Evolutionary conservation across 306 rosid genomes (phyloP).

Genomic region (Prunus mira): DNA sequence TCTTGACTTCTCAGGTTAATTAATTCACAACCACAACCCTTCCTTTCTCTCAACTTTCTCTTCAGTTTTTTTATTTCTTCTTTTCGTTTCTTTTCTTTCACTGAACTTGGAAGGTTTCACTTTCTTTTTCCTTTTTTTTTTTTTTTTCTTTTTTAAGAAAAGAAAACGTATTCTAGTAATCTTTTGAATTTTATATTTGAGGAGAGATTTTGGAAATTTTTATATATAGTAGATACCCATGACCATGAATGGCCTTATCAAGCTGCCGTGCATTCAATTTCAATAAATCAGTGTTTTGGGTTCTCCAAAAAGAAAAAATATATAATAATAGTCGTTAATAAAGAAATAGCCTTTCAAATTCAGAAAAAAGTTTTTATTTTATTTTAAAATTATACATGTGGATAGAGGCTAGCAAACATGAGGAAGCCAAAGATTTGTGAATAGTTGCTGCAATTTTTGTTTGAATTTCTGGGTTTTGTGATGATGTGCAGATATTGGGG

Average conservation of each 20-base stretch:
- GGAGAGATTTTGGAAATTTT: not conserved
- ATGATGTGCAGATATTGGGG: conserved; percentile 70
- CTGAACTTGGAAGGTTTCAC: not conserved
- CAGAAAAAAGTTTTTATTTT: not conserved
- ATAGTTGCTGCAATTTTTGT: not conserved
- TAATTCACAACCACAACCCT: no score
- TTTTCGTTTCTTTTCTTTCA: not conserved
- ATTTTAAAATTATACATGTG: not conserved
- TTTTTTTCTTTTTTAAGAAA: not conserved
- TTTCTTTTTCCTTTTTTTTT: not conserved
- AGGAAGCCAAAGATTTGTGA: not conserved
- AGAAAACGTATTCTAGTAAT: not conserved
- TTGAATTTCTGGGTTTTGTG: not conserved
- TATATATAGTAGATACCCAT: not conserved
- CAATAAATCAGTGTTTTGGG: no score
- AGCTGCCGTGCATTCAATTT: not conserved
- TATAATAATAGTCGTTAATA: not conserved
- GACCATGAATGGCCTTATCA: not conserved
- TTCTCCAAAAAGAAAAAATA: not conserved
- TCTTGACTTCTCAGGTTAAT: conserved; percentile 78
- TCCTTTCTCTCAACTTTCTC: not conserved
- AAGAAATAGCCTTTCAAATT: not conserved
- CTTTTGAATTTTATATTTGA: not conserved
- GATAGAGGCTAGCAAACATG: not conserved
- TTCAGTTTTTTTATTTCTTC: no score